Base-by-base conservation (phyloP, 805 yeast genomes). In the Pichia kluyveri region DNA sequence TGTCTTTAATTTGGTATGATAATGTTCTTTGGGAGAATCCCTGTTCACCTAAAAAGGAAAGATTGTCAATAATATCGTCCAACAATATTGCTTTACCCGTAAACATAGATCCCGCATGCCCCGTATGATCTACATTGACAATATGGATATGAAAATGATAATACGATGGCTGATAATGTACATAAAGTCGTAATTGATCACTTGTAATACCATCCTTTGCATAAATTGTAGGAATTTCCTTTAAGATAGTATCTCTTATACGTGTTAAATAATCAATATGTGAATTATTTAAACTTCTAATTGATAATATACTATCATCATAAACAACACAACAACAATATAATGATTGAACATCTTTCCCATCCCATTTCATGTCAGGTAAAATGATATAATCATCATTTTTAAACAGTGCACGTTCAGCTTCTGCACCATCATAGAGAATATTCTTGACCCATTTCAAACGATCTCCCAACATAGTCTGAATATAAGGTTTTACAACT, bases 331-430 rank as follows among this genome's bases (percentile, higher is more conserved):
- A 84, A 45, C 86, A 82, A 55, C 91, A 67, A 61, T 93, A 89
- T 47, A 93, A 67, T 4, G 91, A 65, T 27, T 80, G 86, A 60
- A 83, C 55, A 30, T 79, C 79, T 44, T 72, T 68, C 4, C 85
- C 81, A 61, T 91, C 96, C 99, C 99, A 93, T 62, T 90, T 90
- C 95, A 91, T 86, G 65, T 91, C 97, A 0, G 98, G 98, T 40
- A 90, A 70, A 42, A 93, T 66, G 6, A 89, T 79, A 59, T 86
- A 87, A 19, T 77, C 76, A 31, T 79, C 76, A 52, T 87, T 83
- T 44, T 83, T 80, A 55, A 72, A 75, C 2, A 89, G 71, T n/a
- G 91, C 79, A 19, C 87, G 68, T 34, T 90, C 97, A 0, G 87
- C 74, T 63, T 91, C 99, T 26, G 83, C 87, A 4, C 90, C 95